Evolutionary conservation across 768 basidiomycete species (phyloP), one percentile per base, ranked within the genome.

Genomic region (Neoboletus brunneissimus): DNA sequence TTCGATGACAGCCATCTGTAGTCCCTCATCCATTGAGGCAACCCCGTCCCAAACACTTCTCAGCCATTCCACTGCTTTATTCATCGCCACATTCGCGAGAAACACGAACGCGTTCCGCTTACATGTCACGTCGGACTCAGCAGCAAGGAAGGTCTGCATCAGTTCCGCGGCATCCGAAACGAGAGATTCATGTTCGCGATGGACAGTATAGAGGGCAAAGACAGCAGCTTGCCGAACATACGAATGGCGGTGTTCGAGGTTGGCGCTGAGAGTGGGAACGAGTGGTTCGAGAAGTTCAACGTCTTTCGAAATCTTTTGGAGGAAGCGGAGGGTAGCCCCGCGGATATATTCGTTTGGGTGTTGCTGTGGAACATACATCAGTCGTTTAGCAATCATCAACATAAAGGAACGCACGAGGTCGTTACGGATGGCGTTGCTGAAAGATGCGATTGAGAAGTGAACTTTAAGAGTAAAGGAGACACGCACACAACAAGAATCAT

Each of bases 261-360:
- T 98, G 34, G 91, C 79, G 31, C 96, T 87, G 70, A 92, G 93
- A 41, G 88, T 94, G 13, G 97, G 97, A 57, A 98, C 83, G 58
- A 98, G 84, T 25, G 97, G 97, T 76, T 98, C 97, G 25, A 98
- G 83, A 13, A 98, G 84, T 71, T 99, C 97, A 4, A 85, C 78
- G 64, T 98, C 97, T 72, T 90, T 89, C 18, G 89, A 81, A 51
- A 99, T 89, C 78, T 99, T 99, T 76, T 96, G 92, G 13, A 98
- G 81, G 76, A 95, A 96, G 25, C 97, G 89, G 34, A 98, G 84
- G 12, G 93, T 95, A n/a, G 94, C 92, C 44, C 97, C 97, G 37
- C 97, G 91, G 65, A 99, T 97, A 72, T 98, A 99, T 78, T 99
- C 97, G 66, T 99, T 98, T 10, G 96, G 95, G 67, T 99, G 97